Conservation (phyloP, 192 early-diverging fungal species). For the Coemansia sp. region DNA sequence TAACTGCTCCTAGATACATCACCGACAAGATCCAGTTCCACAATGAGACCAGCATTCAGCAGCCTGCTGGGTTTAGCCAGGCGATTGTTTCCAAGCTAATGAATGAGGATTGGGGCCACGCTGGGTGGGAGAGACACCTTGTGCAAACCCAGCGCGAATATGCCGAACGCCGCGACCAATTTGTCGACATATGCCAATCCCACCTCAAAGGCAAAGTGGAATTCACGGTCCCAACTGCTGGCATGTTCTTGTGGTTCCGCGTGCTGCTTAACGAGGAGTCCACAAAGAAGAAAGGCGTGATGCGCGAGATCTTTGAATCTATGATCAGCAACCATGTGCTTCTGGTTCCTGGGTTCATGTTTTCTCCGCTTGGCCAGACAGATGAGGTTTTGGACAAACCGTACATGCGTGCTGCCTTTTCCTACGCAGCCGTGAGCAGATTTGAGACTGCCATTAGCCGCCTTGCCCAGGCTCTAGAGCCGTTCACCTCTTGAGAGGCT, state of each 20-base stretch:
- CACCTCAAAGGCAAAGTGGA: constrained; percentile 65
- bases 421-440: constrained; percentile 62
- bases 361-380: constrained; percentile 56
- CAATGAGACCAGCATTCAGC: constrained; percentile 79
- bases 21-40: constrained; percentile 82
- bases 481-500: constrained; percentile 19
- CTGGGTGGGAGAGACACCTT: constrained; percentile 78
- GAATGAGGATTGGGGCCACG: constrained; percentile 73
- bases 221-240: constrained; percentile 65
- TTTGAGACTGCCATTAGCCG: constrained; percentile 67
- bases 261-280: constrained; percentile 49
- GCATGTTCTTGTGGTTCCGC: constrained; percentile 93
- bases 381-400: constrained; percentile 52
- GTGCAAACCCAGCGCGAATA: constrained; percentile 75
- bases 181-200: constrained; percentile 64
- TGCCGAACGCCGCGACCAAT: constrained; percentile 65
- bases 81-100: constrained; percentile 72
- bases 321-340: constrained; percentile 71
- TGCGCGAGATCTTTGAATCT: constrained; percentile 63
- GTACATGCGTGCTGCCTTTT: constrained; percentile 72
- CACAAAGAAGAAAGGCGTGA: constrained; percentile 54
- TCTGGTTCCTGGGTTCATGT: constrained; percentile 70
- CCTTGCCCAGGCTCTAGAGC: constrained; percentile 60
- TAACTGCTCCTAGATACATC: constrained; percentile 67
- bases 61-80: constrained; percentile 84